Conservation (phyloP, 192 early-diverging fungal genomes). For the Mortierella alpina region DNA sequence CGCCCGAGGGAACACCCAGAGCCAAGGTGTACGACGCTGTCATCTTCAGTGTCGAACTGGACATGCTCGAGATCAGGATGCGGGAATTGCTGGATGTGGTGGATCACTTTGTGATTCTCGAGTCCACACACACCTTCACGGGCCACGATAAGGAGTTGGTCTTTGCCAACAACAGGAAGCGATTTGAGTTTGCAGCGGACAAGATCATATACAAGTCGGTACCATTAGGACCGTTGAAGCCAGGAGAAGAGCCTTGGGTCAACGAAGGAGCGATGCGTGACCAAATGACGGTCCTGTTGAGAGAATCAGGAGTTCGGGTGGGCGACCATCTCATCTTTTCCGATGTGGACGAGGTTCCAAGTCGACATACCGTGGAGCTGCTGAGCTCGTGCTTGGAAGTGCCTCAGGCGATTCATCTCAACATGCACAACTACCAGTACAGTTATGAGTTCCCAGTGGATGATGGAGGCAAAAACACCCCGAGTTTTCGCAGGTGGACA, state of each 20-base stretch:
- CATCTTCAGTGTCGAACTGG: constrained; percentile 72
- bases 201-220: constrained; percentile 63
- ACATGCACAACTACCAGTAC: constrained; percentile 66
- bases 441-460: constrained; percentile 67
- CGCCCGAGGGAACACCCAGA: neutral
- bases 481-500: constrained; percentile 54
- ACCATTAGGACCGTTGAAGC: constrained; percentile 22
- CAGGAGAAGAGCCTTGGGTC: constrained; percentile 57
- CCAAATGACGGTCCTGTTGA: constrained; percentile 57
- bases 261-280: constrained; percentile 58
- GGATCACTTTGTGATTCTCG: constrained; percentile 70
- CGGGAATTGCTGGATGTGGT: constrained; percentile 67
- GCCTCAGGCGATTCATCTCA: constrained; percentile 61
- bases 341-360: constrained; percentile 72
- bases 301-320: constrained; percentile 10
- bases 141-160: constrained; percentile 60
- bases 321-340: constrained; percentile 64
- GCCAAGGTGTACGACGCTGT: constrained; percentile 67
- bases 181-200: constrained; percentile 64
- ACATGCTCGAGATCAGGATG: constrained; percentile 63
- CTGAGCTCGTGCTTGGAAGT: constrained; percentile 58
- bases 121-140: constrained; percentile 66
- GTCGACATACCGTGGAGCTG: constrained; percentile 54
- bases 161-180: constrained; percentile 56
- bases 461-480: constrained; percentile 60